Conservation (phyloP, 208 protist genomes). For the Polymyxa betae region DNA sequence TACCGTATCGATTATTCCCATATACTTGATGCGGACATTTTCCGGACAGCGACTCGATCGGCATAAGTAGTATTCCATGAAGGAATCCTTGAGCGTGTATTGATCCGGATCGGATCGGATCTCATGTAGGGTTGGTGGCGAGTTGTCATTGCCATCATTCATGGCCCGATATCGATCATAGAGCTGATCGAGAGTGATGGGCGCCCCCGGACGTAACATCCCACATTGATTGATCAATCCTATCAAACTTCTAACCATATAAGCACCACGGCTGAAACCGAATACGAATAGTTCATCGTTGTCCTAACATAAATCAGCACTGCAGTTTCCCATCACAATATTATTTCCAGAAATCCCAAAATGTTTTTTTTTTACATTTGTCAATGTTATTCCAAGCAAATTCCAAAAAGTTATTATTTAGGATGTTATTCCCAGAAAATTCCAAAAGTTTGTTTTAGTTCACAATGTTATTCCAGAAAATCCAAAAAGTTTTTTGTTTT, state of each 20-base stretch:
- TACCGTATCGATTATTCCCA: constrained; percentile 30
- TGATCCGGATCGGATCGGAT: neutral
- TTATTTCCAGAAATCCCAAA: no score
- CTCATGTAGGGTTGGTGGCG: neutral
- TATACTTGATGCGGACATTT: neutral
- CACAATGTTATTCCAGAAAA: no score
- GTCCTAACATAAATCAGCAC: no score
- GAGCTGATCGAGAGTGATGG: neutral
- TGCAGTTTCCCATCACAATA: no score
- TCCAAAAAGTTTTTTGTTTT: no score
- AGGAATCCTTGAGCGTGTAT: neutral
- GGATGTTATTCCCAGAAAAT: no score
- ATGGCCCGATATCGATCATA: neutral
- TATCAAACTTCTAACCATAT: neutral
- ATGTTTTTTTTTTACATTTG: no score
- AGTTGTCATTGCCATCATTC: neutral
- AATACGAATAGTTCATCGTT: constrained; percentile 36
- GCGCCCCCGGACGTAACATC: neutral
- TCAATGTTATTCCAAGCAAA: no score
- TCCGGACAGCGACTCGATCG: neutral
- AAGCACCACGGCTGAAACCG: constrained; percentile 10
- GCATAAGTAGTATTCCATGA: neutral
- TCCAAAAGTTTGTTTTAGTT: no score
- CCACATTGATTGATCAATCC: constrained; percentile 3
- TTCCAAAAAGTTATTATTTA: no score